A percentile compares a stretch with the other conserved stretches of the same genome.
Conservation (phyloP, 306 rosid genomes). For the Ormosia emarginata region DNA sequence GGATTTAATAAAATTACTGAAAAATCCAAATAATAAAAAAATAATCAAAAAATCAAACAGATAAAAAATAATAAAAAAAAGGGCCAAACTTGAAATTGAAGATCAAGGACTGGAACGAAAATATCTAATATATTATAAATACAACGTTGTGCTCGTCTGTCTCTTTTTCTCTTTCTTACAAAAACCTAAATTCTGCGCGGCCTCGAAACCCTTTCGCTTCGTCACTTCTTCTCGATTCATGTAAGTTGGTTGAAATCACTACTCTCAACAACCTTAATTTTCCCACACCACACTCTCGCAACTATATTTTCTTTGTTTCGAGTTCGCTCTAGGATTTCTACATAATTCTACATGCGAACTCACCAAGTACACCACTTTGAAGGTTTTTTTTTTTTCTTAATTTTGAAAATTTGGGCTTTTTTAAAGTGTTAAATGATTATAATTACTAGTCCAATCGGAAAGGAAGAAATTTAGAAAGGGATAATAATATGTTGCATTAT, state of each 20-base stretch:
- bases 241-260: neutral
- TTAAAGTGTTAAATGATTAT: neutral
- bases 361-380: neutral
- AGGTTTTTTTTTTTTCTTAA: neutral
- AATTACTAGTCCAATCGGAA: too few species aligned
- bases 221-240: neutral
- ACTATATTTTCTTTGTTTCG: neutral
- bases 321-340: slow-evolving; percentile 12
- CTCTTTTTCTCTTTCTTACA: neutral
- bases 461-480: too few species aligned
- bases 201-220: neutral
- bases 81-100: too few species aligned
- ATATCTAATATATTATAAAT: too few species aligned
- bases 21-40: too few species aligned
- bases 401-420: neutral
- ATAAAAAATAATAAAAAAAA: too few species aligned
- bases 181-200: slow-evolving; percentile 28
- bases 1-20: too few species aligned
- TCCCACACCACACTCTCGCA: neutral
- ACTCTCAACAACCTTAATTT: neutral
- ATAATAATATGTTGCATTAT: too few species aligned
- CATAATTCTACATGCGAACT: neutral
- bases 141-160: neutral
- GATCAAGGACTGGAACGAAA: too few species aligned
- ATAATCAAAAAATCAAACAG: too few species aligned